A percentile compares a stretch with the other conserved stretches of the same genome.
Conservation (phyloP, 106 monocot species). For the Posidonia australis region DNA sequence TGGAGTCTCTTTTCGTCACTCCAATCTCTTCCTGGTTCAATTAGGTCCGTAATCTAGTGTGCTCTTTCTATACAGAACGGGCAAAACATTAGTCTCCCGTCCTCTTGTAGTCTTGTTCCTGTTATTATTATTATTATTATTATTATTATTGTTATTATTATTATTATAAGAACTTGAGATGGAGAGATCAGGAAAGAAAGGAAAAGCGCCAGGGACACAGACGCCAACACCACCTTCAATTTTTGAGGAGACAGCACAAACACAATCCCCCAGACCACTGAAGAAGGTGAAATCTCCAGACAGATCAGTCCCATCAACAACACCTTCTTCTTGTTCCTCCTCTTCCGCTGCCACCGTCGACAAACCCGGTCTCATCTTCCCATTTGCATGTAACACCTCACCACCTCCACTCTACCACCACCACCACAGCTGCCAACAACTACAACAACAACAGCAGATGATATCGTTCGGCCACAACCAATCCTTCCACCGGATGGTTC, state of each 20-base stretch:
- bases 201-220: background rate
- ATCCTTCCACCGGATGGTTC: background rate
- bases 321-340: slow-evolving; percentile 2
- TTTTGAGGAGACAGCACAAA: slow-evolving; percentile 12
- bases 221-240: slow-evolving; percentile 2
- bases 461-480: slow-evolving; percentile 24
- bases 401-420: background rate
- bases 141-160: background rate
- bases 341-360: too few species aligned
- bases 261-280: slow-evolving; percentile 12
- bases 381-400: slow-evolving; percentile 24
- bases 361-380: slow-evolving; percentile 23
- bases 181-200: background rate
- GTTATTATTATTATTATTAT: background rate
- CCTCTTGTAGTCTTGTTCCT: too few species aligned
- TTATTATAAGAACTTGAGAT: too few species aligned
- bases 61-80: too few species aligned
- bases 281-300: slow-evolving; percentile 44
- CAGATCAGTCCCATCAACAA: slow-evolving; percentile 1
- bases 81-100: too few species aligned
- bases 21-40: too few species aligned
- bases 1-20: too few species aligned
- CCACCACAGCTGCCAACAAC: too few species aligned
- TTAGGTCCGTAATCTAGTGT: too few species aligned
- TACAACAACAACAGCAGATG: slow-evolving; percentile 40